Conservation (phyloP, 345 rosid genomes). For the Gossypium bickii region DNA sequence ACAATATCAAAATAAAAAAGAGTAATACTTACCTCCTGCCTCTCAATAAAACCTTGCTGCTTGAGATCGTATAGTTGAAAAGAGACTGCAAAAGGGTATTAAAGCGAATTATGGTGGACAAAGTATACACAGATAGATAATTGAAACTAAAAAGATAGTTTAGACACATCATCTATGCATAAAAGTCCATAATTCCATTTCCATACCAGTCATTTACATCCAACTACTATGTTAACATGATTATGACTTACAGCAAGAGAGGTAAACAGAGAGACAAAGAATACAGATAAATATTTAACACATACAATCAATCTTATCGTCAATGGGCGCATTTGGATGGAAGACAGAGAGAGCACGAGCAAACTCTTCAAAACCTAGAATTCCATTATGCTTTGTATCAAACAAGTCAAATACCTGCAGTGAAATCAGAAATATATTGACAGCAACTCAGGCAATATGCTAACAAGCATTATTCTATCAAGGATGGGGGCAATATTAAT, state of each 20-base stretch:
- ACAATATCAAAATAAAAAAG: not conserved
- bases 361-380: slow-evolving; percentile 95
- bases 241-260: not conserved
- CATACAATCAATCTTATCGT: slow-evolving; percentile 89
- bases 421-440: not conserved
- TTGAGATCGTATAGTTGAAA: slow-evolving; percentile 97
- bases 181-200: not conserved
- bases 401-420: slow-evolving; percentile 93
- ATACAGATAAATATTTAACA: not conserved
- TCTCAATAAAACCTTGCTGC: slow-evolving; percentile 98
- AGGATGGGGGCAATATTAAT: not conserved
- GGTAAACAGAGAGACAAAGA: not conserved
- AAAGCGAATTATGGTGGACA: not conserved
- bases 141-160: not conserved
- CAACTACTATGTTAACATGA: not conserved
- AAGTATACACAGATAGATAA: not conserved
- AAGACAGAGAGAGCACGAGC: slow-evolving; percentile 98
- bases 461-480: not conserved
- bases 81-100: slow-evolving; percentile 58
- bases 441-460: not conserved
- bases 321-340: slow-evolving; percentile 94
- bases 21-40: slow-evolving; percentile 75
- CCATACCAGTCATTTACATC: not conserved
- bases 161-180: not conserved
- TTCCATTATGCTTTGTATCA: slow-evolving; percentile 96